phyloP scores from a whole-genome alignment of 805 yeast species.

The fission yeast (Schizosaccharomyces pombe) region DNA sequence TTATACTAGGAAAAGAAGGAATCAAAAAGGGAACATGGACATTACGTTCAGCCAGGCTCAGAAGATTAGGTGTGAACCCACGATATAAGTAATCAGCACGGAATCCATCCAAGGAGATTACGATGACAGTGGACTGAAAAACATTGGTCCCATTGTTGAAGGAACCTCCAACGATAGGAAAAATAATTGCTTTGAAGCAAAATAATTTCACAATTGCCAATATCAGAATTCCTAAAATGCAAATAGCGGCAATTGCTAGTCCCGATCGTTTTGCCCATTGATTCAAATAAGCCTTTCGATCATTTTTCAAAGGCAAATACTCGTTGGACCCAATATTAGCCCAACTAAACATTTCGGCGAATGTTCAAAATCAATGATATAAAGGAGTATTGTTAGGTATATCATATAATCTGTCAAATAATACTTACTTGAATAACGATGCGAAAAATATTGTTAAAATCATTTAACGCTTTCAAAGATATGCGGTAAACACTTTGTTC shows the following conservation, averaged over 20 bases:
- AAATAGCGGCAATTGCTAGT: background rate
- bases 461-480: too few relatives aligned
- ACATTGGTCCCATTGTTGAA: slow-evolving; percentile 40
- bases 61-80: slow-evolving; percentile 45
- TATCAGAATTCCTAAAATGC: background rate
- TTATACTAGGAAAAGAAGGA: slow-evolving; percentile 72
- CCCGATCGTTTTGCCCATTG: too few relatives aligned
- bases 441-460: too few relatives aligned
- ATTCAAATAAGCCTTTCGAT: too few relatives aligned
- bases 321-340: too few relatives aligned
- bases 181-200: background rate
- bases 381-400: too few relatives aligned
- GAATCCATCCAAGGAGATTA: slow-evolving; percentile 69
- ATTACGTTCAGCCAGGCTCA: slow-evolving; percentile 19
- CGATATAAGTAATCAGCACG: slow-evolving; percentile 66
- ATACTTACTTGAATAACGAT: too few relatives aligned
- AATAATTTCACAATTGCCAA: background rate
- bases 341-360: too few relatives aligned
- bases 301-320: too few relatives aligned
- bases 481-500: too few relatives aligned
- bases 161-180: background rate
- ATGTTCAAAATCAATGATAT: too few relatives aligned
- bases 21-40: slow-evolving; percentile 60
- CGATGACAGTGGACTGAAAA: slow-evolving; percentile 56
- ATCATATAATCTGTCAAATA: too few relatives aligned